Conservation (phyloP, 176 grass and related monocot genomes). For the Musa itinerans region DNA sequence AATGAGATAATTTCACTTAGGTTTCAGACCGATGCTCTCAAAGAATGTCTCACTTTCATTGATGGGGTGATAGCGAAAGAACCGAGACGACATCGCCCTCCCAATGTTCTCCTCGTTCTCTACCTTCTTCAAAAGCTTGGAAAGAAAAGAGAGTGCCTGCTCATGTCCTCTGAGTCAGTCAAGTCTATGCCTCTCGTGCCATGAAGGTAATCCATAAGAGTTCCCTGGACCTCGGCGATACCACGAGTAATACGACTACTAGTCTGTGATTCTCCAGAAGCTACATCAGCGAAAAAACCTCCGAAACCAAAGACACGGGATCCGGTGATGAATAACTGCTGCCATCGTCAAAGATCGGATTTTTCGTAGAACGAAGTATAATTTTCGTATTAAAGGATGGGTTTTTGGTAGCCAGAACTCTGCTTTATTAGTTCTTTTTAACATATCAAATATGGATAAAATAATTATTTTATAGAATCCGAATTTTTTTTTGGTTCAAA, state of each 20-base stretch:
- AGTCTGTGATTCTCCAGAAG: background rate
- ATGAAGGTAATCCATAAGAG: slow-evolving; percentile 58
- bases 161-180: slow-evolving; percentile 46
- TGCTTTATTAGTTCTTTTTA: too few species aligned
- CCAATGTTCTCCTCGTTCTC: slow-evolving; percentile 24
- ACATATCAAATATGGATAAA: too few species aligned
- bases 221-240: slow-evolving; percentile 12
- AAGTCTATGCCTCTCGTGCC: slow-evolving; percentile 34
- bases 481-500: too few species aligned
- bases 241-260: background rate
- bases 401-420: background rate
- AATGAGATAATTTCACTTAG: slow-evolving; percentile 21
- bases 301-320: background rate
- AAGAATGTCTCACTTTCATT: slow-evolving; percentile 65
- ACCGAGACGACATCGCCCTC: slow-evolving; percentile 21
- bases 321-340: background rate
- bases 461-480: too few species aligned
- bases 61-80: slow-evolving; percentile 47
- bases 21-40: slow-evolving; percentile 51
- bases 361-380: background rate
- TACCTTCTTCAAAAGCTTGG: slow-evolving; percentile 42
- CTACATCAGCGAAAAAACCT: background rate
- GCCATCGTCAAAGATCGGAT: background rate
- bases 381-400: background rate
- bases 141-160: slow-evolving; percentile 38